Evolutionary conservation across 257 asterid species (phyloP), one percentile per base, ranked within the genome.

Genomic region (Verbascum thapsus): DNA sequence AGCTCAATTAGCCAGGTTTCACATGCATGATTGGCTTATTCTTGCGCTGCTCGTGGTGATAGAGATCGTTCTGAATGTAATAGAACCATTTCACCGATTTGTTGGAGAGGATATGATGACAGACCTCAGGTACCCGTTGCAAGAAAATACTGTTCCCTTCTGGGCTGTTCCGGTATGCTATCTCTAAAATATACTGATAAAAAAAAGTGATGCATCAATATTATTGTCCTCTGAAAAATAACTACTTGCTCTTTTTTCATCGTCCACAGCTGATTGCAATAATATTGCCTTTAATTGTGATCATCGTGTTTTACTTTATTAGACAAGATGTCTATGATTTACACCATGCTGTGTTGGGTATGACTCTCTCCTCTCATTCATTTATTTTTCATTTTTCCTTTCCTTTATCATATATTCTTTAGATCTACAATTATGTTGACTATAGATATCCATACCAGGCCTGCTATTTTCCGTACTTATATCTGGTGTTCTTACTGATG

Each of bases 1-100:
- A 73, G 77, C 50, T 67, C 81, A 79, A 80, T 89, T 92, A 30
- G 95, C 87, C 61, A 86, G 79, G 77, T 59, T 83, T 72, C 96
- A 89, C 86, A 83, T 83, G 91, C 97, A 86, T 44, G 98, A 92
- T 72, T 92, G 98, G 98, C 71, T 92, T 47, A 91, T 92, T 69
- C 89, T 92, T 61, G 1, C 85, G 74, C 74, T 92, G 72, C 97
- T 92, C 65, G 85, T 83, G 81, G 95, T 64, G 74, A 78, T 89
- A 52, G 98, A 86, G 58, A 45, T 80, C 62, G 53, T 76, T 71
- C 72, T 92, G 61, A 92, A 85, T 74, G 79, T 92, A 63, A 92
- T 92, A 3, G 94, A 89, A 65, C 98, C 98, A 15, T 91, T 91
- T 81, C 89, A 91, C 63, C 96, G 98, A 58, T 91, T 91, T 81